A percentile compares a stretch with the other conserved stretches of the same genome.
phyloP scores from a whole-genome alignment of 2,329 filamentous ascomycete genomes.

The Incumbomyces lentus region DNA sequence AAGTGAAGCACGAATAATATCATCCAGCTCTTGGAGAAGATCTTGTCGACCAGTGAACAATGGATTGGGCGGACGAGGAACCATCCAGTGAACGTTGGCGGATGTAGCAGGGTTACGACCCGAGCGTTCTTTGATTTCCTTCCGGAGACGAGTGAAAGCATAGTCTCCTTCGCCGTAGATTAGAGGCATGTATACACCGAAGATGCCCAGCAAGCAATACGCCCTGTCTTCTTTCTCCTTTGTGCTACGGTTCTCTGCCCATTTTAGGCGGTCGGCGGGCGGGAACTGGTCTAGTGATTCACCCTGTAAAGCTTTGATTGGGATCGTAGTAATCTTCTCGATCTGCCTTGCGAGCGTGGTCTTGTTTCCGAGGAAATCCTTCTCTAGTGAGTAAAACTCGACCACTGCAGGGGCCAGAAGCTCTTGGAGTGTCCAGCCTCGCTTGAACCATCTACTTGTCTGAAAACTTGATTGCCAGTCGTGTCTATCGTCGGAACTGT shows the following conservation, averaged over 20 bases:
- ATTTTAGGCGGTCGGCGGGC: slow-evolving; percentile 28
- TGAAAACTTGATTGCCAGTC: not conserved
- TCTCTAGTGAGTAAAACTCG: slow-evolving; percentile 10
- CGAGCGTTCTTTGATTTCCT: not conserved
- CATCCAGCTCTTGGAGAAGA: slow-evolving; percentile 13
- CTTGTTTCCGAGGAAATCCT: slow-evolving; percentile 6
- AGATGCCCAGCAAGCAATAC: slow-evolving; percentile 37
- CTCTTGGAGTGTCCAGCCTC: slow-evolving; percentile 21
- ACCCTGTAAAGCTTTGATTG: slow-evolving; percentile 16
- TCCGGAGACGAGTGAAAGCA: slow-evolving; percentile 2
- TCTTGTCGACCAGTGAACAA: slow-evolving; percentile 20
- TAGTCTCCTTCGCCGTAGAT: slow-evolving; percentile 7
- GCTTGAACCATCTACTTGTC: slow-evolving; percentile 16
- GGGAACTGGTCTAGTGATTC: slow-evolving; percentile 13
- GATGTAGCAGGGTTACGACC: not conserved
- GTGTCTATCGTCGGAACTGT: not conserved
- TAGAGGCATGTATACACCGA: slow-evolving; percentile 19
- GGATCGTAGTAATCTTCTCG: slow-evolving; percentile 20
- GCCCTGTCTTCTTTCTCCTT: slow-evolving; percentile 31
- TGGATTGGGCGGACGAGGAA: slow-evolving; percentile 17
- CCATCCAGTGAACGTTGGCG: slow-evolving; percentile 18
- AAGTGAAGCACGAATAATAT: slow-evolving; percentile 9
- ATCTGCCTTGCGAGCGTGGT: slow-evolving; percentile 19
- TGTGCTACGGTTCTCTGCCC: slow-evolving; percentile 28
- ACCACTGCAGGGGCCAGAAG: slow-evolving; percentile 12